Percentiles rank a stretch among this genome's conserved stretches.
These are phyloP conservation scores for Solanum pimpinellifolium DNA, from an alignment of 257 asterid species.

Conservation along the genomic window DNA sequence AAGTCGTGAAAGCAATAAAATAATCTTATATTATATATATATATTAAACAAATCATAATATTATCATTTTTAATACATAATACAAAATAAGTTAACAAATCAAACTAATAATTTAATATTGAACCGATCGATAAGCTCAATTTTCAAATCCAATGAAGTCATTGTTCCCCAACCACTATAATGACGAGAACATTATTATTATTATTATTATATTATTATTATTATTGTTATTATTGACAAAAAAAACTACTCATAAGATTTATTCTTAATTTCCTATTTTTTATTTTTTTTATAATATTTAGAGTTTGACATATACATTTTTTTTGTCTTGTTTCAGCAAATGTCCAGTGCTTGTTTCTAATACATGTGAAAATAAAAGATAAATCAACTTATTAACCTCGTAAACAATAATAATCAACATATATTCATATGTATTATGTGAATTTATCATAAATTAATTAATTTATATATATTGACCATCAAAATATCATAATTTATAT, in stretches of 20 bases:
- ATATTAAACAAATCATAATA: background rate
- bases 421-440: no score
- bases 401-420: background rate
- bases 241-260: background rate
- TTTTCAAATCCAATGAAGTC: background rate
- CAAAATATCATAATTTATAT: background rate
- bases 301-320: background rate
- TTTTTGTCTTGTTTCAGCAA: background rate
- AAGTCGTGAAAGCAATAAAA: accelerated
- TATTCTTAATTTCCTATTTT: background rate
- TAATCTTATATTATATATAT: background rate
- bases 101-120: background rate
- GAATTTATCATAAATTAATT: background rate
- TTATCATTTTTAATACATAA: accelerated
- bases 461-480: background rate
- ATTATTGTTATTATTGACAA: no score
- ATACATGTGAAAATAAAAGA: background rate
- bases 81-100: background rate
- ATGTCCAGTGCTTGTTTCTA: background rate
- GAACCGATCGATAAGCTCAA: background rate
- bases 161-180: background rate
- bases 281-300: background rate
- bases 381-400: background rate
- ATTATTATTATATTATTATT: no score
- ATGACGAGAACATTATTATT: background rate